Conservation (phyloP, 2,329 filamentous ascomycete genomes). For the Stachybotrys chlorohalonatus region DNA sequence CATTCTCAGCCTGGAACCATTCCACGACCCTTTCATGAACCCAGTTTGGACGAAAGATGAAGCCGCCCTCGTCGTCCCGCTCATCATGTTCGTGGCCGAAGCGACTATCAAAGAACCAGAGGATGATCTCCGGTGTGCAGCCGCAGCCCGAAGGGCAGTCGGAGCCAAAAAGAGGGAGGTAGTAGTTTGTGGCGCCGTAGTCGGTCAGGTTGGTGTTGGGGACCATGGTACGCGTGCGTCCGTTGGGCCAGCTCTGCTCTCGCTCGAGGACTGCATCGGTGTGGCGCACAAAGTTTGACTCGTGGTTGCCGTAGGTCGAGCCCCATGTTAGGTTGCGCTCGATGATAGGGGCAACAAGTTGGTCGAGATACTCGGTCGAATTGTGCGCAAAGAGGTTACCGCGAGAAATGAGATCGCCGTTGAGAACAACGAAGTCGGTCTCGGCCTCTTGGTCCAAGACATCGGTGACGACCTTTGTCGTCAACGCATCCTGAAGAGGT, state of each 20-base stretch:
- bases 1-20: slow-evolving; percentile 31
- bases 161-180: slow-evolving; percentile 27
- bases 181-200: slow-evolving; percentile 31
- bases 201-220: slow-evolving; percentile 1
- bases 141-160: slow-evolving; percentile 13
- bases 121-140: slow-evolving; percentile 31
- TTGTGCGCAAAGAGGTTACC: slow-evolving; percentile 36
- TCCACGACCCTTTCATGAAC: slow-evolving; percentile 32
- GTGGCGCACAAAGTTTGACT: slow-evolving; percentile 25
- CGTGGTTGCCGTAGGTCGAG: slow-evolving; percentile 53
- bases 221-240: background rate
- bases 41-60: slow-evolving; percentile 26
- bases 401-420: slow-evolving; percentile 48
- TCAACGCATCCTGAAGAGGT: slow-evolving; percentile 5
- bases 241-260: background rate
- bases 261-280: slow-evolving; percentile 3
- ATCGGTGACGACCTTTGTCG: slow-evolving; percentile 2
- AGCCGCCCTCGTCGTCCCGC: slow-evolving; percentile 6
- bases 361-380: slow-evolving; percentile 36
- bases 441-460: slow-evolving; percentile 2
- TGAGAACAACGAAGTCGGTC: slow-evolving; percentile 40
- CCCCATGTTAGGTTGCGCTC: slow-evolving; percentile 39
- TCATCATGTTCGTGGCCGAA: slow-evolving; percentile 13
- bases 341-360: slow-evolving; percentile 38
- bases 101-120: slow-evolving; percentile 65